Conservation (phyloP, 345 rosid species). For the Eucalyptus tenuipes region DNA sequence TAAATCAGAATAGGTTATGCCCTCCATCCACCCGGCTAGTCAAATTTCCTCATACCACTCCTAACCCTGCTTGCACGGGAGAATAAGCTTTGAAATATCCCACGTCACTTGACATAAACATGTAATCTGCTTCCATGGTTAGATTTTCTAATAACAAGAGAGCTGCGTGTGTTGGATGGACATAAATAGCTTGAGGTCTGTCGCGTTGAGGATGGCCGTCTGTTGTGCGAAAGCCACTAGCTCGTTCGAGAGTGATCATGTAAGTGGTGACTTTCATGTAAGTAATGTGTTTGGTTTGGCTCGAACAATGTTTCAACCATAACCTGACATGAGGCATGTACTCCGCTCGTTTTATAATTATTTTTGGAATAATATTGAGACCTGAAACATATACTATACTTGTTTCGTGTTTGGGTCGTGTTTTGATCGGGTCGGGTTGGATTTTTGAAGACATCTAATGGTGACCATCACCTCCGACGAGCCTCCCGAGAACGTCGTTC, state of each 20-base stretch:
- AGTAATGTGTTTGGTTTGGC: no score
- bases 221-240: background rate
- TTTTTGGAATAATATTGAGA: no score
- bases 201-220: background rate
- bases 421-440: accelerated
- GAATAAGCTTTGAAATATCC: background rate
- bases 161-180: background rate
- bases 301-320: no score
- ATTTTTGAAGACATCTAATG: no score
- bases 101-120: no score
- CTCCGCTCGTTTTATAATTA: no score
- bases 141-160: background rate
- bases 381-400: accelerated
- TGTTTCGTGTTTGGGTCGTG: no score
- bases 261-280: background rate
- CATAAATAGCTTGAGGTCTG: background rate
- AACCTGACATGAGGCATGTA: no score
- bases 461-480: background rate
- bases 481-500: background rate
- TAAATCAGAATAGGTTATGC: background rate
- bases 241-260: background rate
- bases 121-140: no score
- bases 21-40: background rate
- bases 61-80: background rate
- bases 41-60: no score